phyloP scores from a whole-genome alignment of 2,329 filamentous ascomycete species.

The Aquanectria penicillioides region DNA sequence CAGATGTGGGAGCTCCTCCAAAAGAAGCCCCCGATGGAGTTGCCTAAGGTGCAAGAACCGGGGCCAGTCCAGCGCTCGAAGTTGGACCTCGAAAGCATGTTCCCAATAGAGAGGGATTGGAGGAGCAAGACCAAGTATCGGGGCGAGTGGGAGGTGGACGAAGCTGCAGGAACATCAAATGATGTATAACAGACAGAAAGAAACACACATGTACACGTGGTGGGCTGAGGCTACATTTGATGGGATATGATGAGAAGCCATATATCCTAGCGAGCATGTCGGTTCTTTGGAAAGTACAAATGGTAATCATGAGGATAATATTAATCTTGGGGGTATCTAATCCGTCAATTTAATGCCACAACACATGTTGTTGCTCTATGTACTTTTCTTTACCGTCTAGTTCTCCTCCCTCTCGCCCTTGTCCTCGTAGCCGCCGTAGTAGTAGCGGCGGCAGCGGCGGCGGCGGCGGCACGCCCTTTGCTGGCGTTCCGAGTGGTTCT shows the following conservation, averaged over 20 bases:
- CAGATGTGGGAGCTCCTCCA: slow-evolving; percentile 58
- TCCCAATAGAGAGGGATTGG: slow-evolving; percentile 52
- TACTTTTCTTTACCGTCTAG: slow-evolving; percentile 32
- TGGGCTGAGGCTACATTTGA: no score
- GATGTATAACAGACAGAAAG: background rate
- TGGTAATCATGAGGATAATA: background rate
- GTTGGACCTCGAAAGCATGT: slow-evolving; percentile 48
- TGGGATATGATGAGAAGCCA: no score
- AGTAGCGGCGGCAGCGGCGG: background rate
- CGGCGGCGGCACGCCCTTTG: slow-evolving; percentile 43
- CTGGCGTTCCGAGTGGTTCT: slow-evolving; percentile 49
- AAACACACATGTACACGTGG: no score
- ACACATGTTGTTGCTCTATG: background rate
- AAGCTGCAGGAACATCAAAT: background rate
- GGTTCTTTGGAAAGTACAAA: background rate
- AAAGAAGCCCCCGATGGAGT: slow-evolving; percentile 48
- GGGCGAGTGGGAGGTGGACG: slow-evolving; percentile 55
- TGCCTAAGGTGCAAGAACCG: slow-evolving; percentile 45
- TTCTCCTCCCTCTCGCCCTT: slow-evolving; percentile 47
- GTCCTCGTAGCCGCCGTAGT: slow-evolving; percentile 19
- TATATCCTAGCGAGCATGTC: no score
- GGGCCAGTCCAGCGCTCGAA: slow-evolving; percentile 42
- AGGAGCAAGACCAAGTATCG: slow-evolving; percentile 47
- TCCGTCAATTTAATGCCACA: background rate
- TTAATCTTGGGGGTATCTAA: slow-evolving; percentile 20